These are phyloP conservation scores for Yarrowia divulgata DNA, from an alignment of 805 yeast genomes.

Conservation along the genomic window DNA sequence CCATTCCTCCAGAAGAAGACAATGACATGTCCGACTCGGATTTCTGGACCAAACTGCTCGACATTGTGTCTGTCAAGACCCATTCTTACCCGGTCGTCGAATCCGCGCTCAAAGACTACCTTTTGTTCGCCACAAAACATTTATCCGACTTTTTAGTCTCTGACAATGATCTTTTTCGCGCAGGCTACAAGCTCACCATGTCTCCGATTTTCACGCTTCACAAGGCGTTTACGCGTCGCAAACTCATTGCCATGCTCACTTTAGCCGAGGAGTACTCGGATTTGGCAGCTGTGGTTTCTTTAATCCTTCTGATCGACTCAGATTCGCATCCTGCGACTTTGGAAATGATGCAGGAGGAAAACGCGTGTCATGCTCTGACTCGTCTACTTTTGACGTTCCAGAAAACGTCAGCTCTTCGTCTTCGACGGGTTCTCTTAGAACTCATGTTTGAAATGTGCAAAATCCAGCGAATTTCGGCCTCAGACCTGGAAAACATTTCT, in stretches of 20 bases:
- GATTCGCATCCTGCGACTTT: conserved; percentile 55
- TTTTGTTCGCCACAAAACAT: conserved; percentile 14
- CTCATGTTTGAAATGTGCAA: conserved; percentile 64
- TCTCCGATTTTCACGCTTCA: conserved; percentile 63
- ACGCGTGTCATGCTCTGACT: conserved; percentile 56
- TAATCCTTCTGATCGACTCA: conserved; percentile 56
- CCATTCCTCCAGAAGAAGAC: conserved; percentile 25
- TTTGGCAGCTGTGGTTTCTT: conserved; percentile 55
- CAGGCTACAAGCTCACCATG: conserved; percentile 55
- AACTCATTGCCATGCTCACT: conserved; percentile 52
- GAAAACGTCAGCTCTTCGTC: conserved; percentile 51
- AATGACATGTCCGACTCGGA: conserved; percentile 12
- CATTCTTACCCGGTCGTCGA: conserved; percentile 27
- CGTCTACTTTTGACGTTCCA: conserved; percentile 56
- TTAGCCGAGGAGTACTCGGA: conserved; percentile 42
- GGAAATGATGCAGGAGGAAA: conserved; percentile 58
- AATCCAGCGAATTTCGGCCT: conserved; percentile 55
- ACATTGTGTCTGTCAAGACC: conserved; percentile 14
- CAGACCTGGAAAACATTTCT: conserved; percentile 56
- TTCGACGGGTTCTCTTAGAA: conserved; percentile 58
- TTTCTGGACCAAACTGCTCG: conserved; percentile 16
- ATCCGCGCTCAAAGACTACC: conserved; percentile 17
- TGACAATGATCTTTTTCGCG: conserved; percentile 19
- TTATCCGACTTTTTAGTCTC: conserved; percentile 4
- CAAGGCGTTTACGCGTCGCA: conserved; percentile 55